Conservation (phyloP, 73 alveolate species). For the Symbiodinium natans region DNA sequence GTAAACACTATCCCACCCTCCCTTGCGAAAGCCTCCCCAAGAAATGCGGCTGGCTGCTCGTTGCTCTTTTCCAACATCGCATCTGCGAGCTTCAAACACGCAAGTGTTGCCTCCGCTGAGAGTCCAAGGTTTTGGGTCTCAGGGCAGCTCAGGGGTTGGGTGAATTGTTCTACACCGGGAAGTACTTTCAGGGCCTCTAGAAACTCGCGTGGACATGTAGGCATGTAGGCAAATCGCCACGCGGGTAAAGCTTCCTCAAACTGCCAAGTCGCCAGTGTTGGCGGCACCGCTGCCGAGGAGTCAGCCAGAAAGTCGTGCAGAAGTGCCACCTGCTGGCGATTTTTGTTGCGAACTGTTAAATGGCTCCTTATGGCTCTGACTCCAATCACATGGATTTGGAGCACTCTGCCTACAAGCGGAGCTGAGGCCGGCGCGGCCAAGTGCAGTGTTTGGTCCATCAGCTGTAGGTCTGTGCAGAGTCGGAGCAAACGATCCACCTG, state of each 20-base stretch:
- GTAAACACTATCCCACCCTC: too few species aligned
- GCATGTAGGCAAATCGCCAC: too few species aligned
- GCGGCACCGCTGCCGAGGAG: not conserved
- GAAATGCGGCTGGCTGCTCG: not conserved
- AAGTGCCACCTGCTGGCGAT: not conserved
- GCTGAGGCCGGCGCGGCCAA: not conserved
- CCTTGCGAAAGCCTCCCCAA: too few species aligned
- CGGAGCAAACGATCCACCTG: not conserved
- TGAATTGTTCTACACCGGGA: too few species aligned
- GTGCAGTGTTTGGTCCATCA: not conserved
- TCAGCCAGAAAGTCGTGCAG: not conserved
- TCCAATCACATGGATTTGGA: not conserved
- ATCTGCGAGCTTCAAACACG: constrained; percentile 39
- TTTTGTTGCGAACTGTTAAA: too few species aligned
- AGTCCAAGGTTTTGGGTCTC: not conserved
- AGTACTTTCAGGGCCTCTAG: too few species aligned
- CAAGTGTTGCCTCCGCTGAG: not conserved
- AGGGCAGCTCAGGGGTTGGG: not conserved
- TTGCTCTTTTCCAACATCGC: constrained; percentile 31
- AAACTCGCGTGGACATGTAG: too few species aligned
- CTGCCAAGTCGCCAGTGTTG: not conserved
- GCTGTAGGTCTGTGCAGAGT: not conserved
- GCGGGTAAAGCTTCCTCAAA: too few species aligned
- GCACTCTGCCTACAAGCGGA: not conserved
- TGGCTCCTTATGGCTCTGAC: too few species aligned